Evolutionary conservation across 208 protist genomes (phyloP), one percentile per base, ranked within the genome.

Genomic region (Trypanosoma rangeli): DNA sequence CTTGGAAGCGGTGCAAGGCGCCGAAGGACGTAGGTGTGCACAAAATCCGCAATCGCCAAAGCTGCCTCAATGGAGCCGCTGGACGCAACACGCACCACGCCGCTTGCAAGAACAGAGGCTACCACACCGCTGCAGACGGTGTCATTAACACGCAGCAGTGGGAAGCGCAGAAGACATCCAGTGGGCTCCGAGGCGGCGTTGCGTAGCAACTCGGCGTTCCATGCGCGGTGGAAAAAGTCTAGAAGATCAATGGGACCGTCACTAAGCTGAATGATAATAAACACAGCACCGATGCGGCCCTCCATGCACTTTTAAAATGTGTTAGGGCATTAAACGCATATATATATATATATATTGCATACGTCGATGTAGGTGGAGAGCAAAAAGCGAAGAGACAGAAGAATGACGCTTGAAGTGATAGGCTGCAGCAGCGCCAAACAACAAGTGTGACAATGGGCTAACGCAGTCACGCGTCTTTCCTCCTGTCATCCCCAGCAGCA

Each of bases 121-220:
- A 84, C 79, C 20, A 76, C 67, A 44, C 79, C 79, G 35, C 31
- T 64, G 69, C 67, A 74, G 4, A 83, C 28, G 15, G 35, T 54
- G 4, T 37, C 49, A n/a, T 58, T 42, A 13, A 78, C 60, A 16
- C 57, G 53, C 5, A 86, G 42, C 15, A 74, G 63, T n/a, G 81
- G 81, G 28, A 86, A 71, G 24, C 77, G 76, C 16, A 86, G 42
- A 31, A 73, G 44, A 46, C 73, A 83, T 8, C 70, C 42, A 0
- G 64, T 64, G 2, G 74, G 42, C 42, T 83, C 81, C 3, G 54
- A 29, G 20, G 68, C 53, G 12, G 39, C 50, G 31, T 70, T 80
- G 15, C 81, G 77, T 22, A 70, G 10, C 31, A 83, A 37, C 60
- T 83, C 78, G 35, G 64, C 70, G 59, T 83, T 83, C 78, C 78